These are phyloP conservation scores for Actinidia chinensis DNA, from an alignment of 179 eudicot genomes.

Conservation along the genomic window DNA sequence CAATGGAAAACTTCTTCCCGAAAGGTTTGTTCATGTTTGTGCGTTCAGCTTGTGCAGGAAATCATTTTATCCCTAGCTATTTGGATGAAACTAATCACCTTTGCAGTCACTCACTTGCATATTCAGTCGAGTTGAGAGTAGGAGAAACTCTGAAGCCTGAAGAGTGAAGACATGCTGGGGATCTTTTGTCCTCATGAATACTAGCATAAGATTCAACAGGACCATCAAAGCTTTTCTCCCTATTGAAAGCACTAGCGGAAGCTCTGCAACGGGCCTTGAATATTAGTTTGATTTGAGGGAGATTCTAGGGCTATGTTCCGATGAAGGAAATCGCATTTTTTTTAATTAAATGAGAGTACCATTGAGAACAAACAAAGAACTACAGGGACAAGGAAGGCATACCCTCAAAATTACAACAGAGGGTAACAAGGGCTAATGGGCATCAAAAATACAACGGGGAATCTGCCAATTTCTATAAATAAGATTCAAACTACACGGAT, in stretches of 20 bases:
- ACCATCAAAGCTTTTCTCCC: neutral
- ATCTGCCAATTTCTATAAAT: no score
- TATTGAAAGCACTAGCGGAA: neutral
- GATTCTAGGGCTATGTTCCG: neutral
- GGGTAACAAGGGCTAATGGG: no score
- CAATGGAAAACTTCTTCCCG: neutral
- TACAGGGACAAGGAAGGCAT: no score
- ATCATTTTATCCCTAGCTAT: conserved; percentile 6
- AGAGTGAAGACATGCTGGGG: neutral
- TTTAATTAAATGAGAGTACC: no score
- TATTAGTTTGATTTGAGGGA: neutral
- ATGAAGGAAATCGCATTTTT: neutral
- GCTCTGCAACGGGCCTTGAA: neutral
- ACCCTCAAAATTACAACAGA: no score
- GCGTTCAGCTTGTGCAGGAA: neutral
- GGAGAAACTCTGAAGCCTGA: neutral
- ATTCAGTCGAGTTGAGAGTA: neutral
- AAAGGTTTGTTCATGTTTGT: neutral
- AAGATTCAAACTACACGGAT: no score
- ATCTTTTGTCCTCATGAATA: neutral
- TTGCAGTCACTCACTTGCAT: neutral
- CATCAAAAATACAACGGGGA: no score
- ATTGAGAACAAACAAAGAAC: no score
- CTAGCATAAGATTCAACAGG: neutral
- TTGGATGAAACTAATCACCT: neutral